phyloP scores from a whole-genome alignment of 257 asterid genomes.

The Solanum appendiculatum region DNA sequence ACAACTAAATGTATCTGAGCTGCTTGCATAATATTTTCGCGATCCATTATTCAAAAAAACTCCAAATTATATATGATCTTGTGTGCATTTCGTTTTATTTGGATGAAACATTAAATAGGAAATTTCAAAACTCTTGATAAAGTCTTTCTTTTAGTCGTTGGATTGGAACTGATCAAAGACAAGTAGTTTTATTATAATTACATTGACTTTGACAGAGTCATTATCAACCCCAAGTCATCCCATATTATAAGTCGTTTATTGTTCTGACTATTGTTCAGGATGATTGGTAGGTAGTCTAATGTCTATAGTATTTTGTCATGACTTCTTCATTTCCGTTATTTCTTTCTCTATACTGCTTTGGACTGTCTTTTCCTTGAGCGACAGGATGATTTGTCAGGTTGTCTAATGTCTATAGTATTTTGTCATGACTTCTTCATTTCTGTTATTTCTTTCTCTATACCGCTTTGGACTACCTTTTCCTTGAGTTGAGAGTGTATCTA shows the following conservation, averaged over 20 bases:
- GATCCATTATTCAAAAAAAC: background rate
- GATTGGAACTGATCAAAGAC: background rate
- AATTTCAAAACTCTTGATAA: background rate
- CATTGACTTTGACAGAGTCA: background rate
- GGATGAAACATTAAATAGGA: background rate
- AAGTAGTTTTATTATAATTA: background rate
- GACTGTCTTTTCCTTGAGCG: background rate
- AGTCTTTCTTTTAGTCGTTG: background rate
- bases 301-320: background rate
- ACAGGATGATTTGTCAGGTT: background rate
- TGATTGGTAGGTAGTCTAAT: no score
- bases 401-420: background rate
- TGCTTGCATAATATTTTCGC: background rate
- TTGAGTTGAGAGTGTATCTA: background rate
- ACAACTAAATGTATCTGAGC: background rate
- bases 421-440: background rate
- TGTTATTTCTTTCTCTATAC: background rate
- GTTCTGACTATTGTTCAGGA: background rate
- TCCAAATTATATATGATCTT: background rate
- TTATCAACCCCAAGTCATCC: background rate
- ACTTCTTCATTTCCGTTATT: background rate
- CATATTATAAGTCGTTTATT: background rate
- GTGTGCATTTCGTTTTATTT: background rate
- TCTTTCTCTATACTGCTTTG: background rate
- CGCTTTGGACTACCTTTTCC: background rate